Conservation (phyloP, 805 yeast species). For the Candida peoriensis region DNA sequence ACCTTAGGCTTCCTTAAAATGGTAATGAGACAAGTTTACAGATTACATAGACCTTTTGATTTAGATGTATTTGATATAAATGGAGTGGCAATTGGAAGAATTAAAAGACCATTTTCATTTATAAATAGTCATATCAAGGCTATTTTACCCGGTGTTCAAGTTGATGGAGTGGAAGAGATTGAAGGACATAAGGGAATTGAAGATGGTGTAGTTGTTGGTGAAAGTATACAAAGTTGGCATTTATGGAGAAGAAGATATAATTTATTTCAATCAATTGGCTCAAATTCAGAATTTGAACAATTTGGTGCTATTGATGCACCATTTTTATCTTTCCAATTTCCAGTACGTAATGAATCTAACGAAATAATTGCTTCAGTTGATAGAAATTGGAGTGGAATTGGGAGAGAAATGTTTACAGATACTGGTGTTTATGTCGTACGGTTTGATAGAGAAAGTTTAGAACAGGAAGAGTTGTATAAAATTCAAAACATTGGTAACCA, state of each 20-base stretch:
- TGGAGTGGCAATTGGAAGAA: conserved; percentile 57
- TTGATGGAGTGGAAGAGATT: no score
- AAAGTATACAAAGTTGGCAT: conserved; percentile 91
- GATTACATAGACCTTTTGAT: conserved; percentile 81
- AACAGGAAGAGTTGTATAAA: conserved; percentile 44
- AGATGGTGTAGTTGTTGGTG: conserved; percentile 55
- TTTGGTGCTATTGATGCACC: conserved; percentile 88
- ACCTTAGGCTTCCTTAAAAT: conserved; percentile 48
- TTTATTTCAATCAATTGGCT: conserved; percentile 47
- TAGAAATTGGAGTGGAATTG: conserved; percentile 93
- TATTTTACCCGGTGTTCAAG: conserved; percentile 49
- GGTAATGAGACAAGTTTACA: conserved; percentile 76
- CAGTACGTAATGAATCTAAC: conserved; percentile 56
- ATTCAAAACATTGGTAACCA: conserved; percentile 42
- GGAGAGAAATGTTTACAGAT: conserved; percentile 89
- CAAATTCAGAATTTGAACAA: conserved; percentile 46
- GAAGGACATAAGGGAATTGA: no score
- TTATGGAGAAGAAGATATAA: conserved; percentile 88
- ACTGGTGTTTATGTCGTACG: conserved; percentile 87
- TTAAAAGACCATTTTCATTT: conserved; percentile 78
- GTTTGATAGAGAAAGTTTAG: conserved; percentile 70
- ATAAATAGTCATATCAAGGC: conserved; percentile 86
- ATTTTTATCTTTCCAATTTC: conserved; percentile 81
- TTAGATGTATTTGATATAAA: conserved; percentile 65
- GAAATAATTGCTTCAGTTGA: conserved; percentile 71